A percentile compares a stretch with the other conserved stretches of the same genome.
phyloP scores from a whole-genome alignment of 768 basidiomycete genomes.

The Boletus rubescentipes region DNA sequence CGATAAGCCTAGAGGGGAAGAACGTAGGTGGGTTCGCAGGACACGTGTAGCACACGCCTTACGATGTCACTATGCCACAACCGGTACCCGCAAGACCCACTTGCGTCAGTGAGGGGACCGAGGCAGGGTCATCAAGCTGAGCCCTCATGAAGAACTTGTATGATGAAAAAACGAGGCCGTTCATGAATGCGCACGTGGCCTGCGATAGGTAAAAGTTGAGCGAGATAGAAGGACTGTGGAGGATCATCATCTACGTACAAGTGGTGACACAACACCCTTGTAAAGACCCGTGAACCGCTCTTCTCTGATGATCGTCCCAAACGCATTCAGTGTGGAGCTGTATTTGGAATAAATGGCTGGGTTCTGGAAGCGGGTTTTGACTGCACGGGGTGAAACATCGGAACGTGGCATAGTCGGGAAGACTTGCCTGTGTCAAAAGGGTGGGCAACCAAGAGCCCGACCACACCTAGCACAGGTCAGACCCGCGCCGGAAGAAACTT shows the following conservation, averaged over 20 bases:
- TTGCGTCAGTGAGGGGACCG: conserved; percentile 65
- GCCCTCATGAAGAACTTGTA: conserved; percentile 77
- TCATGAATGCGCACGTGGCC: conserved; percentile 73
- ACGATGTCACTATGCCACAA: conserved; percentile 80
- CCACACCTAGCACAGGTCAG: conserved; percentile 43
- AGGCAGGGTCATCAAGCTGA: conserved; percentile 48
- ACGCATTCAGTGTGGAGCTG: conserved; percentile 60
- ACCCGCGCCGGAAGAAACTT: neutral
- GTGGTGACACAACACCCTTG: conserved; percentile 77
- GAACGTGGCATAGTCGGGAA: neutral
- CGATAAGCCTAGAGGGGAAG: conserved; percentile 53
- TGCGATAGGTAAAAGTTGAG: conserved; percentile 25
- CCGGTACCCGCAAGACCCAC: conserved; percentile 77
- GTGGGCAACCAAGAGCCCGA: conserved; percentile 67
- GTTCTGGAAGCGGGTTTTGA: conserved; percentile 81
- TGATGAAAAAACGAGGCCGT: conserved; percentile 83
- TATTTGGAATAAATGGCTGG: conserved; percentile 58
- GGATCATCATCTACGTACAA: conserved; percentile 46
- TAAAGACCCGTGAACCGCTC: conserved; percentile 68
- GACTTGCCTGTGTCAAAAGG: conserved; percentile 70
- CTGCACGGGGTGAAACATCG: conserved; percentile 33
- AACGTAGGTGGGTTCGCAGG: neutral
- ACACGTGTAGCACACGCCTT: conserved; percentile 29
- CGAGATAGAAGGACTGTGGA: neutral
- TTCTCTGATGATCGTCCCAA: conserved; percentile 66